A percentile compares a stretch with the other conserved stretches of the same genome.
phyloP scores from a whole-genome alignment of 352 stramenopile genomes.

The Thalassiosira hispida region DNA sequence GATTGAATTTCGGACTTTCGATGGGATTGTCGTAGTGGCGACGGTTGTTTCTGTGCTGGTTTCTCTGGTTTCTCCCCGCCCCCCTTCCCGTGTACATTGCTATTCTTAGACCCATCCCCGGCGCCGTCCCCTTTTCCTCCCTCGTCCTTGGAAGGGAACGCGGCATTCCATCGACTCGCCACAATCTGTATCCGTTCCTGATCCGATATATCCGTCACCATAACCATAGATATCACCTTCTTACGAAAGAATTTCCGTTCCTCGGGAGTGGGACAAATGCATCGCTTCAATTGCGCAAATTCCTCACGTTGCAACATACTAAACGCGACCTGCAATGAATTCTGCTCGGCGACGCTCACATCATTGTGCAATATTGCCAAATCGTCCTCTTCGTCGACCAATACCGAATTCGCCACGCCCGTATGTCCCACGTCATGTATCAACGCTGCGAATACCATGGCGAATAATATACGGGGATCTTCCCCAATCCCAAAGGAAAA shows the following conservation, averaged over 20 bases:
- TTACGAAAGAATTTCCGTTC: slow-evolving; percentile 76
- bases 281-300: slow-evolving; percentile 65
- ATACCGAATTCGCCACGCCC: slow-evolving; percentile 77
- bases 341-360: slow-evolving; percentile 77
- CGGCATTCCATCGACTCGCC: slow-evolving; percentile 80
- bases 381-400: slow-evolving; percentile 75
- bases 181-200: slow-evolving; percentile 81
- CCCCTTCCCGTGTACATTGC: neutral
- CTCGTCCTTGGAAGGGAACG: slow-evolving; percentile 55
- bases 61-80: neutral
- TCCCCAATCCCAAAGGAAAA: slow-evolving; percentile 46
- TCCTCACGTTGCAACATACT: slow-evolving; percentile 67
- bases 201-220: slow-evolving; percentile 81
- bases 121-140: neutral
- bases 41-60: neutral
- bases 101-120: neutral
- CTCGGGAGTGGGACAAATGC: slow-evolving; percentile 62
- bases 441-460: slow-evolving; percentile 57
- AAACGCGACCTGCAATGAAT: slow-evolving; percentile 78
- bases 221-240: slow-evolving; percentile 73
- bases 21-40: too few relatives aligned
- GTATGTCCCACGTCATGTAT: slow-evolving; percentile 69
- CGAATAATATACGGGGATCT: slow-evolving; percentile 50
- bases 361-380: slow-evolving; percentile 83
- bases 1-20: slow-evolving; percentile 29